A percentile compares a stretch with the other conserved stretches of the same genome.
phyloP scores from a whole-genome alignment of 139 green algal species.

The Eudorina sp. region DNA sequence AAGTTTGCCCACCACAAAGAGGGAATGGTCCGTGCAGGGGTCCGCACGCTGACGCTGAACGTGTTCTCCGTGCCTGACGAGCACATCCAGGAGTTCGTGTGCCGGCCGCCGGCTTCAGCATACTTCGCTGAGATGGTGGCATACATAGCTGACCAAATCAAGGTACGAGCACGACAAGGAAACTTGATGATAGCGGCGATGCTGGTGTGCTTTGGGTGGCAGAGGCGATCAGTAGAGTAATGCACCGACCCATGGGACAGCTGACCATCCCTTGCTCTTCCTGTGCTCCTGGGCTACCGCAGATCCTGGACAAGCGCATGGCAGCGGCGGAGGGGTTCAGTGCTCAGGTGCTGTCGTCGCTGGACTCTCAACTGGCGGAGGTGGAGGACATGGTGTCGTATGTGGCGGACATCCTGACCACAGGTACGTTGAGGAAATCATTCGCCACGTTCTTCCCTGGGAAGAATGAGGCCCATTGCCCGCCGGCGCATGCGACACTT shows the following conservation, averaged over 20 bases:
- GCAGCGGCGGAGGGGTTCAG: constrained; percentile 54
- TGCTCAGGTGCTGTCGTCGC: constrained; percentile 51
- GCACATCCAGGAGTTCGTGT: constrained; percentile 80
- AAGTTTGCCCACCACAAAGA: constrained; percentile 94
- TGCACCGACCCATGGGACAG: neutral
- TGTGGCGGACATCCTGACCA: constrained; percentile 90
- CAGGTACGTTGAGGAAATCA: constrained; percentile 74
- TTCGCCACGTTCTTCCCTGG: too few relatives aligned
- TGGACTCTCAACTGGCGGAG: constrained; percentile 91
- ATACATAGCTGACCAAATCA: constrained; percentile 82
- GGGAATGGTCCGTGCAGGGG: constrained; percentile 96
- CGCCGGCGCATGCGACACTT: too few relatives aligned
- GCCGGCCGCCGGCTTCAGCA: constrained; percentile 58
- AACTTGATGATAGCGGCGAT: neutral
- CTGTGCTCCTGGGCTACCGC: neutral
- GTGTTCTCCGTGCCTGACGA: constrained; percentile 90
- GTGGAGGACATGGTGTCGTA: constrained; percentile 96
- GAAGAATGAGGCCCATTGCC: too few relatives aligned
- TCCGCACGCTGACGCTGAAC: constrained; percentile 96
- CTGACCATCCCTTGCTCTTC: neutral
- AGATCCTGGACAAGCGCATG: constrained; percentile 62
- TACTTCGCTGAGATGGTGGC: constrained; percentile 81
- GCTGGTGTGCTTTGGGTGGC: too few relatives aligned
- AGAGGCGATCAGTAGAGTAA: neutral
- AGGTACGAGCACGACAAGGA: constrained; percentile 65